phyloP scores from a whole-genome alignment of 2,329 filamentous ascomycete species.

The Claviceps africana region DNA sequence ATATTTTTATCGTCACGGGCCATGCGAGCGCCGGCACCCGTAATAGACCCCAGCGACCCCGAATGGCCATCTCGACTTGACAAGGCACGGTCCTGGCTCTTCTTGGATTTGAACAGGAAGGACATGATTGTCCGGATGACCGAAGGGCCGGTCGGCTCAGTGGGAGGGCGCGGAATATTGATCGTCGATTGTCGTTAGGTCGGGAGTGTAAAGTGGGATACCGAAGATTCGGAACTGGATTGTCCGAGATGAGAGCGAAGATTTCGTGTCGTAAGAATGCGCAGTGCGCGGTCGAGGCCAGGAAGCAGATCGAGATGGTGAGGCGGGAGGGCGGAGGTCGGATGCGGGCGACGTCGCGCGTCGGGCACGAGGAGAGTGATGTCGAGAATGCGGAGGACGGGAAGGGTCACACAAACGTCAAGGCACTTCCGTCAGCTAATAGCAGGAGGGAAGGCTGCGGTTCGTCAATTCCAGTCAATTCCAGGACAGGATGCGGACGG shows the following conservation, averaged over 20 bases:
- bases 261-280: background rate
- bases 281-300: background rate
- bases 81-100: conserved; percentile 50
- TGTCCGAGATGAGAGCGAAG: background rate
- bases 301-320: background rate
- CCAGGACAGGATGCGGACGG: conserved; percentile 11
- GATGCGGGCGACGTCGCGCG: background rate
- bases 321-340: background rate
- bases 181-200: background rate
- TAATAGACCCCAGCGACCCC: conserved; percentile 33
- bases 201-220: background rate
- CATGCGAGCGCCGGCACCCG: conserved; percentile 32
- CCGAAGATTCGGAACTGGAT: background rate
- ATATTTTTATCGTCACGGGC: conserved; percentile 40
- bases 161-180: background rate
- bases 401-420: background rate
- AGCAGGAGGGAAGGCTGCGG: conserved; percentile 1
- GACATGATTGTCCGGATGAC: conserved; percentile 46
- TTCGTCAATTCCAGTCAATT: conserved; percentile 13
- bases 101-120: conserved; percentile 74
- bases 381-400: conserved; percentile 2
- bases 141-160: conserved; percentile 19
- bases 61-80: conserved; percentile 39
- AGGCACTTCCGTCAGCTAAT: background rate
- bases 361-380: conserved; percentile 1